Evolutionary conservation across 208 protist species (phyloP).

Genomic region (Leptomonas seymouri): DNA sequence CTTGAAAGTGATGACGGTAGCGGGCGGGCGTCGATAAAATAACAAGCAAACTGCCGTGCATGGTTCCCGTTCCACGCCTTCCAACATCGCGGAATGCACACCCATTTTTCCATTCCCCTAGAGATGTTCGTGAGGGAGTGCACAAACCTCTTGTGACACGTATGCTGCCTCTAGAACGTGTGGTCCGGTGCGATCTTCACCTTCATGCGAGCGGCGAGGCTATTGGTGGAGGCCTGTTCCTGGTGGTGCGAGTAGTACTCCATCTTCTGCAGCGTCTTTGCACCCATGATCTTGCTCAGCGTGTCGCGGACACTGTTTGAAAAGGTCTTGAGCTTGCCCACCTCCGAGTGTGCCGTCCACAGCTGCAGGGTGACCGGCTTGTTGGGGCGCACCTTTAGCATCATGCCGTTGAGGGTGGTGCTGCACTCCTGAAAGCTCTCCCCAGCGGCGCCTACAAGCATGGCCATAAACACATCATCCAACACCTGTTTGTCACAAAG

Average conservation of each 20-base stretch:
- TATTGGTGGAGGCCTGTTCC: conserved; percentile 52
- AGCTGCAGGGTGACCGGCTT: conserved; percentile 80
- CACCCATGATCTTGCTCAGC: conserved; percentile 67
- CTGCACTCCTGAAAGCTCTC: conserved; percentile 76
- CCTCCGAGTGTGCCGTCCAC: conserved; percentile 79
- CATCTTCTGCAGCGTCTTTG: conserved; percentile 81
- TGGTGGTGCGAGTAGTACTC: conserved; percentile 86
- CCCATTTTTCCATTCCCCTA: too few relatives aligned
- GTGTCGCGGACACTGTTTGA: conserved; percentile 61
- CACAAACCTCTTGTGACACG: too few relatives aligned
- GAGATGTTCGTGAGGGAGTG: too few relatives aligned
- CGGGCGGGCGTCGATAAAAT: too few relatives aligned
- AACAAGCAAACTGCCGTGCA: too few relatives aligned
- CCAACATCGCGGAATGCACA: too few relatives aligned
- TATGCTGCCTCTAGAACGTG: conserved; percentile 30
- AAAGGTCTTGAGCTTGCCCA: conserved; percentile 64
- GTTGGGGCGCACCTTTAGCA: conserved; percentile 84
- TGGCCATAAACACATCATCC: conserved; percentile 86
- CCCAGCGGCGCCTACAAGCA: conserved; percentile 63
- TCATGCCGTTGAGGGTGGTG: conserved; percentile 80
- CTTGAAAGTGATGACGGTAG: too few relatives aligned
- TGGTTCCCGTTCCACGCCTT: too few relatives aligned
- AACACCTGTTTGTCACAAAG: conserved; percentile 76
- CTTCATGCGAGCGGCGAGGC: conserved; percentile 69
- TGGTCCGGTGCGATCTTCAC: conserved; percentile 42